Conservation (phyloP, 2,329 filamentous ascomycete genomes). For the Trichoderma cornu-damae region DNA sequence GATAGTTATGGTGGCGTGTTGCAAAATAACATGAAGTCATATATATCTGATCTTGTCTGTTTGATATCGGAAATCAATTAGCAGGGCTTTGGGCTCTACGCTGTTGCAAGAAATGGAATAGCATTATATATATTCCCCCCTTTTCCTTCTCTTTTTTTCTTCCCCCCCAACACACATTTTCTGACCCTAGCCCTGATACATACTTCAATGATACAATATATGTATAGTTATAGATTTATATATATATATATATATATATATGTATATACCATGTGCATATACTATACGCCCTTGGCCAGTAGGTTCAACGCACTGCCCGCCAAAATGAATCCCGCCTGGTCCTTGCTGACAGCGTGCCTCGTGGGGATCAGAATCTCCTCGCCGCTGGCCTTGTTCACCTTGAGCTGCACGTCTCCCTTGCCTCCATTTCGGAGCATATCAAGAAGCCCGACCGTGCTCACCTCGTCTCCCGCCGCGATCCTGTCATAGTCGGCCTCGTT, state of each 20-base stretch:
- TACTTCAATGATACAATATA: no score
- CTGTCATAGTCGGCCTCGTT: slow-evolving; percentile 83
- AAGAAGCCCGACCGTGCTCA: slow-evolving; percentile 75
- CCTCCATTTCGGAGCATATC: slow-evolving; percentile 75
- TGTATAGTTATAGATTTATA: no score
- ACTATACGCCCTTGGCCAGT: slow-evolving; percentile 58
- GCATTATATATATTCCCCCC: not conserved
- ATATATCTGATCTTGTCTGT: not conserved
- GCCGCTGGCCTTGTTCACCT: slow-evolving; percentile 58
- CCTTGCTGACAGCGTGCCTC: slow-evolving; percentile 82
- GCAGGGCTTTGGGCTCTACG: not conserved
- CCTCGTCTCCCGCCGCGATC: slow-evolving; percentile 76
- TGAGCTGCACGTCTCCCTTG: slow-evolving; percentile 67
- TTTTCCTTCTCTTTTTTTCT: not conserved
- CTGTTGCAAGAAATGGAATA: no score
- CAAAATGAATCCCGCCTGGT: slow-evolving; percentile 87
- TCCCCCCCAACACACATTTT: not conserved
- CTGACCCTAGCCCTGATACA: not conserved
- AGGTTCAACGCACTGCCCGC: slow-evolving; percentile 92
- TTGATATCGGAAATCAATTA: not conserved
- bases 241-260: no score
- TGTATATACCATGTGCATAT: no score
- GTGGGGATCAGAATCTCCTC: slow-evolving; percentile 66
- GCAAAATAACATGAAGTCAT: no score
- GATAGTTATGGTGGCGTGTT: not conserved